Evolutionary conservation across 2,329 filamentous ascomycete genomes (phyloP).

Genomic region (Emergomyces orientalis): DNA sequence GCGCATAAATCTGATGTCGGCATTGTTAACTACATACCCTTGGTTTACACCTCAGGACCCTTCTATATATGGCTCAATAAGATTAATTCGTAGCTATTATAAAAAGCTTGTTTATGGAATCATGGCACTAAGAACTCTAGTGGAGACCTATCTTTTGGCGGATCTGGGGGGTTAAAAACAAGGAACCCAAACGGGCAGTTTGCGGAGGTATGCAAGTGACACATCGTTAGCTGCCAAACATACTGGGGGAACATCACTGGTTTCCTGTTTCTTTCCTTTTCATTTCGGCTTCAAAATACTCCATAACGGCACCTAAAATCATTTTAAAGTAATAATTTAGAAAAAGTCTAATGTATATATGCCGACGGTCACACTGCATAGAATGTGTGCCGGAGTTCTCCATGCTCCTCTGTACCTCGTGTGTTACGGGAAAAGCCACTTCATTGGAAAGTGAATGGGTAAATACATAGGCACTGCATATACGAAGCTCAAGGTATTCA

Average conservation of each 20-base stretch:
- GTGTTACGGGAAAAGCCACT: background rate
- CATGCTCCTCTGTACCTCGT: background rate
- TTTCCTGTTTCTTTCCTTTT: background rate
- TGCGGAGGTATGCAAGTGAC: background rate
- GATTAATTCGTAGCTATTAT: background rate
- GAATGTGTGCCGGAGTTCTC: background rate
- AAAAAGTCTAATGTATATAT: background rate
- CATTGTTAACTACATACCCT: background rate
- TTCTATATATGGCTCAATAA: background rate
- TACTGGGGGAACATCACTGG: background rate
- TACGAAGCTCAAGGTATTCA: slow-evolving; percentile 1
- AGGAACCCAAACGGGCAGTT: background rate
- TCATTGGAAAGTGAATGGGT: background rate
- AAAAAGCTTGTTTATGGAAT: background rate
- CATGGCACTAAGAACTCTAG: background rate
- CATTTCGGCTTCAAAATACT: background rate
- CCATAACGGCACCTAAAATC: background rate
- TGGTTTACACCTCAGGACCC: background rate
- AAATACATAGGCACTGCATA: background rate
- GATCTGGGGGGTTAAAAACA: background rate
- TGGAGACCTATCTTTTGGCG: background rate
- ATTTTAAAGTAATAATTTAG: background rate
- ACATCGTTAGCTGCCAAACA: background rate
- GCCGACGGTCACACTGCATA: background rate
- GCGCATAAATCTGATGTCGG: background rate